Base-by-base conservation (phyloP, 2,329 filamentous ascomycete genomes). In the Eurotiales sp. region DNA sequence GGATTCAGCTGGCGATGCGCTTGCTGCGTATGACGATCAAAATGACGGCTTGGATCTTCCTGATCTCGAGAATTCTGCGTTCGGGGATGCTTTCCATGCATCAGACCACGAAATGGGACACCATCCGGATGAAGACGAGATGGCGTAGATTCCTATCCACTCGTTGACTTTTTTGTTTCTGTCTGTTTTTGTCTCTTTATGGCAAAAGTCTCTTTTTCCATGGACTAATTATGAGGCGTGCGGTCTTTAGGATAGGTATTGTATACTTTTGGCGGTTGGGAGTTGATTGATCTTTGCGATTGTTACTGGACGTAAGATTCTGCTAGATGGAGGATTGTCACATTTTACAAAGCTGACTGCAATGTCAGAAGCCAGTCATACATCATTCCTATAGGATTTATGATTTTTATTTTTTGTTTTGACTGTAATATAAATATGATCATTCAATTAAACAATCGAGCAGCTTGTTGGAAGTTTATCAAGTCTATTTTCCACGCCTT, bases 51-150 rank as follows among this genome's bases (percentile, higher is more conserved):
- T 77, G 3, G 77, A 77, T 57, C 65, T 78, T 37, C 81, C 79
- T 8, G 86, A 85, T 56, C 80, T 90, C 74, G 86, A 89, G 42
- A 86, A 90, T 62, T 89, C 85, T 30, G 88, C 87, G 1, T 93
- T 93, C 72, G 88, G 87, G 2, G 87, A 93, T 60, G 88, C 88
- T 0, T 89, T 92, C 69, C 87, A 90, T 56, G 75, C 74, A 14
- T 76, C 77, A 42, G 75, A 79, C 55, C 71, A 72, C 52, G 69
- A 74, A 51, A 62, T 68, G 54, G 66, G 60, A n/a, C 65, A 72
- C 54, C 62, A 70, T 52, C 68, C 64, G 36, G 69, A 73, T 41
- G 62, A 64, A 4, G 70, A 72, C 44, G 70, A 72, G 17, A 71
- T 73, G 59, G 63, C 69, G 25, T 72, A 29, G 23, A 3, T 40